Base-by-base conservation (phyloP, 1,284 basidiomycete species). In the Pseudozyma hubeiensis region DNA sequence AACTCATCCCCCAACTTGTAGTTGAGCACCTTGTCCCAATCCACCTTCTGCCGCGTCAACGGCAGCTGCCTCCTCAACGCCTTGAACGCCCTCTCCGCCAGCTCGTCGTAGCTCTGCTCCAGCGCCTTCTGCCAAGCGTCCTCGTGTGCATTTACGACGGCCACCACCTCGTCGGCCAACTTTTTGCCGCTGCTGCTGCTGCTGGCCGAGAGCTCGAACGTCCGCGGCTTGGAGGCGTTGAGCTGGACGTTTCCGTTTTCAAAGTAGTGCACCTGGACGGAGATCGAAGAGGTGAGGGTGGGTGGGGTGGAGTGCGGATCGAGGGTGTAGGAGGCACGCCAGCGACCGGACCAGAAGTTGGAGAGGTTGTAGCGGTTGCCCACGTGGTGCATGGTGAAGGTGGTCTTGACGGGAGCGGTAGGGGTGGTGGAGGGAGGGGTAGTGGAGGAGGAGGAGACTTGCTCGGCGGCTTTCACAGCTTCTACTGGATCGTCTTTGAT, bases 161-260 rank as follows among this genome's bases (percentile, higher is more conserved):
- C 50, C 3, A 66, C 69, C 24, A 83, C 43, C 6, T 67, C 56
- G 41, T 65, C 68, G 1, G 75, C 75, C 17, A 58, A 16, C 19
- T 35, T 29, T 3, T 49, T 35, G 17, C 41, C 54, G 17, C 24
- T 24, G 24, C 24, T 24, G 24, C 24, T 24, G 24, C 24, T 24
- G 24, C 24, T 24, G 16, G 54, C 14, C 7, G 78, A 63, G 6
- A 80, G 59, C 7, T 62, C 30, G 53, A 72, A 61, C 7, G 55
- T 57, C 7, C 58, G 51, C 13, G 66, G 56, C 19, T 62, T 64
- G 9, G 60, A 45, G 5, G 73, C 64, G 43, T 80, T 68, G 30
- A 83, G 64, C 49, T 84, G 83, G 1, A 84, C 83, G 40, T 84
- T 84, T 24, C 83, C 83, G 47, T 83, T 81, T 52, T 84, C 83